These are phyloP conservation scores for Senna tora DNA, from an alignment of 306 rosid genomes.

Conservation along the genomic window DNA sequence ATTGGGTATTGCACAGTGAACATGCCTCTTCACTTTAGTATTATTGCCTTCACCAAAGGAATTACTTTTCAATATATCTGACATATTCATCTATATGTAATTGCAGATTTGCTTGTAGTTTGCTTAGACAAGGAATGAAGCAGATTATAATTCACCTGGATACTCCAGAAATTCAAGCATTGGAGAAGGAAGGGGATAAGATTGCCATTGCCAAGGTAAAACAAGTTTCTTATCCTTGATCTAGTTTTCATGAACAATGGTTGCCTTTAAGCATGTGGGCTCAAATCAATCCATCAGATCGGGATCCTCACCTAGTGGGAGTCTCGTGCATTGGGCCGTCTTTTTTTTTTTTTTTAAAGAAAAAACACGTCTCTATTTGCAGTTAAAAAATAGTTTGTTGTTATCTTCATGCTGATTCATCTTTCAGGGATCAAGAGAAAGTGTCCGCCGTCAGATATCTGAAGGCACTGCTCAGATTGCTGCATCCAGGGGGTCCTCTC, in stretches of 20 bases:
- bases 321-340: too few relatives aligned
- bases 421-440: constrained; percentile 25
- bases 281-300: too few relatives aligned
- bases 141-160: constrained; percentile 24
- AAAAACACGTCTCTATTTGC: too few relatives aligned
- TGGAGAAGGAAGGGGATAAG: constrained; percentile 18
- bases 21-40: background rate
- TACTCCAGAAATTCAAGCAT: constrained; percentile 16
- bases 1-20: constrained; percentile 9
- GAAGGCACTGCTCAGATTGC: constrained; percentile 2
- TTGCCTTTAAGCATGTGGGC: background rate
- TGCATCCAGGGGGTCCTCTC: constrained; percentile 3
- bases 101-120: constrained; percentile 23
- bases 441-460: constrained; percentile 12
- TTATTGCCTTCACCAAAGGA: background rate
- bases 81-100: constrained; percentile 1
- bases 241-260: background rate
- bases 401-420: background rate
- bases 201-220: constrained; percentile 20
- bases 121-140: constrained; percentile 29
- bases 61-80: background rate
- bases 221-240: background rate
- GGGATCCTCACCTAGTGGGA: too few relatives aligned
- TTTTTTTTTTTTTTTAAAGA: too few relatives aligned
- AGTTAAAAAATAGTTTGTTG: background rate